Evolutionary conservation across 768 basidiomycete species (phyloP), one percentile per base, ranked within the genome.

Genomic region (Mycena indigotica): DNA sequence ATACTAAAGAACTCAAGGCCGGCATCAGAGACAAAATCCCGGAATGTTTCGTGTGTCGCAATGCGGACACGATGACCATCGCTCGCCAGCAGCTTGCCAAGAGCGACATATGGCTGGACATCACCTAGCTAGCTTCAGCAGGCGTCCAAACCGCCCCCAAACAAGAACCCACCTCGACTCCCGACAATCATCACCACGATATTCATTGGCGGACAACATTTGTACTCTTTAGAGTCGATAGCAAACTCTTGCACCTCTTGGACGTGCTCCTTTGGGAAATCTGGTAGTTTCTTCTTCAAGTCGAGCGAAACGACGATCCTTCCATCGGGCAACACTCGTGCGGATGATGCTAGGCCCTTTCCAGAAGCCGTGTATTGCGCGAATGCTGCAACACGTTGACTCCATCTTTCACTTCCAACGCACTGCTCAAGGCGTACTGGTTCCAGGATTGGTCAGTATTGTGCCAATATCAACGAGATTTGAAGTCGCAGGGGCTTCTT

Each of bases 131-230:
- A 28, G 48, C 4, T 1, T 50, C 21, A 26, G 4, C 44, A 26
- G 4, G 51, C 16, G 8, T 32, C 30, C 30, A 54, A 46, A 23
- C 55, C 32, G 21, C 15, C 45, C 28, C 29, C 15, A 16, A n/a
- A 5, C 44, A 45, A 26, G 29, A 12, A 66, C 77, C 24, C 62
- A 81, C 85, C 86, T 63, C 86, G 73, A 60, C 83, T 84, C 6
- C 86, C 86, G 21, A 86, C 85, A 45, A 88, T 84, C 80, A 86
- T 84, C 44, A 88, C 82, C 32, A 87, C 81, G 32, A 88, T 82
- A 60, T 76, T 84, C 68, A 88, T 67, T 10, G 56, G 56, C 10
- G 81, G 81, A 50, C 70, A 21, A 5, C 46, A 26, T 24, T 60
- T 67, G 74, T 75, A 77, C 29, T 69, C 63, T 24, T 55, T 61